phyloP scores from a whole-genome alignment of 2,329 filamentous ascomycete genomes.

The Apiospora malaysiana region DNA sequence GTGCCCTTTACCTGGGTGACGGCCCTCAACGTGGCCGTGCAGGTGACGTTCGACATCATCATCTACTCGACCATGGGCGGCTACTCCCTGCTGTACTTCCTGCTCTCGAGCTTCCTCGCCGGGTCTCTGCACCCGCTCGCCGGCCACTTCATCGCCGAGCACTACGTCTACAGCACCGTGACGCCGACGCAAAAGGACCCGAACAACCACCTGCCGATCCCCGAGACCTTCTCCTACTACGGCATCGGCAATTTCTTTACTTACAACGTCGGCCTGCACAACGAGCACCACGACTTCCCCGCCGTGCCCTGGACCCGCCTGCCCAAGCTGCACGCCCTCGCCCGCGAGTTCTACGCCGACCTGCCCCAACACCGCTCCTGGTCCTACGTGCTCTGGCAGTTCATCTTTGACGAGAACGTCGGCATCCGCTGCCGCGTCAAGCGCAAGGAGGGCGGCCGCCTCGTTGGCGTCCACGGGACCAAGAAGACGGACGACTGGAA shows the following conservation, averaged over 20 bases:
- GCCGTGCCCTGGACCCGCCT: constrained; percentile 94
- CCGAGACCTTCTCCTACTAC: constrained; percentile 98
- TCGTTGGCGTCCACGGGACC: constrained; percentile 56
- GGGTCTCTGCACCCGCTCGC: constrained; percentile 93
- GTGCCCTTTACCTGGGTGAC: constrained; percentile 88
- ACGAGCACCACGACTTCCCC: constrained; percentile 99
- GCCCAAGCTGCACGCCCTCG: constrained; percentile 76
- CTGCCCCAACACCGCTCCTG: constrained; percentile 89
- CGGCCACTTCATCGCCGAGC: constrained; percentile 98
- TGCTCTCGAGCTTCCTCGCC: constrained; percentile 90
- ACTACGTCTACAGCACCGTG: constrained; percentile 80
- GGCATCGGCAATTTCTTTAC: constrained; percentile 89
- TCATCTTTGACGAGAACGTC: constrained; percentile 88
- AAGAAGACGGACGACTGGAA: constrained; percentile 63
- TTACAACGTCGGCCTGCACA: constrained; percentile 97
- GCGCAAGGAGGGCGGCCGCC: constrained; percentile 75
- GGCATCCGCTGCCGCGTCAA: constrained; percentile 94
- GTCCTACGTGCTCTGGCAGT: constrained; percentile 93
- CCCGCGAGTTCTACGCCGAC: constrained; percentile 88
- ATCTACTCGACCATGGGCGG: constrained; percentile 66
- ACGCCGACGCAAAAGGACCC: constrained; percentile 61
- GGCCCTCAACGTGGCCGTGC: constrained; percentile 77
- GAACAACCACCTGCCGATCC: constrained; percentile 69
- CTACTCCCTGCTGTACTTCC: constrained; percentile 78
- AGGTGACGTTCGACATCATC: constrained; percentile 77